Percentiles rank a stretch among this genome's conserved stretches.
Evolutionary conservation across 495 filamentous ascomycete species (phyloP).

Genomic region (Neurospora sp.): DNA sequence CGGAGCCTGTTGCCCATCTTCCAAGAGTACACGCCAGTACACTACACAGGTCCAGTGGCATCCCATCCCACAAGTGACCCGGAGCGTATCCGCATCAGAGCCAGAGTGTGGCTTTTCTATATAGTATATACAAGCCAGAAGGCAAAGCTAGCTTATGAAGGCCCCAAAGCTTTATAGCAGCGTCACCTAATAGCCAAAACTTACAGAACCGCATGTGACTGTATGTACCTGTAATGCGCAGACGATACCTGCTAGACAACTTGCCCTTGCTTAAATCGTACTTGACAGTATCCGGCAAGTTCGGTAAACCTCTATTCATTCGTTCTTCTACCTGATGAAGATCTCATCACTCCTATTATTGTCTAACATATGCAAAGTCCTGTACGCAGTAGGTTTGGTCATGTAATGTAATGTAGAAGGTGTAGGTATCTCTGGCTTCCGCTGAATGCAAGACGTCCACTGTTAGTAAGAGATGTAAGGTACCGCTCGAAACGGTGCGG

Average conservation of each 20-base stretch:
- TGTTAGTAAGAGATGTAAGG: not conserved
- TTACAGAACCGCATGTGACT: no score
- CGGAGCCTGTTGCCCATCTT: not conserved
- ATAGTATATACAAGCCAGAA: not conserved
- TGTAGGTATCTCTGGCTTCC: not conserved
- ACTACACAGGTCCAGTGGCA: not conserved
- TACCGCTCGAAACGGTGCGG: not conserved
- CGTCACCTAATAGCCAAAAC: no score
- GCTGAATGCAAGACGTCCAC: not conserved
- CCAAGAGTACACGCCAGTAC: not conserved
- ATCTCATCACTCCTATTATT: not conserved
- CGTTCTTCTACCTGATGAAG: not conserved
- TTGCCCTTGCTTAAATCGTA: not conserved
- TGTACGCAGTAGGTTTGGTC: not conserved
- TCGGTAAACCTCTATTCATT: not conserved
- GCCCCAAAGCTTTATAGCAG: not conserved
- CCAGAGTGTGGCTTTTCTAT: not conserved
- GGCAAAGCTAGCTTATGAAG: not conserved
- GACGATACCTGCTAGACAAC: not conserved
- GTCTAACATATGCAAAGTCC: not conserved
- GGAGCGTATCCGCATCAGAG: not conserved
- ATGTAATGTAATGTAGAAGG: not conserved
- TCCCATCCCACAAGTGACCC: not conserved
- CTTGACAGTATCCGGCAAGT: not conserved
- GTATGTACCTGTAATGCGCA: not conserved